Conservation (phyloP, 1,284 basidiomycete genomes). For the Chalciporus sp. region DNA sequence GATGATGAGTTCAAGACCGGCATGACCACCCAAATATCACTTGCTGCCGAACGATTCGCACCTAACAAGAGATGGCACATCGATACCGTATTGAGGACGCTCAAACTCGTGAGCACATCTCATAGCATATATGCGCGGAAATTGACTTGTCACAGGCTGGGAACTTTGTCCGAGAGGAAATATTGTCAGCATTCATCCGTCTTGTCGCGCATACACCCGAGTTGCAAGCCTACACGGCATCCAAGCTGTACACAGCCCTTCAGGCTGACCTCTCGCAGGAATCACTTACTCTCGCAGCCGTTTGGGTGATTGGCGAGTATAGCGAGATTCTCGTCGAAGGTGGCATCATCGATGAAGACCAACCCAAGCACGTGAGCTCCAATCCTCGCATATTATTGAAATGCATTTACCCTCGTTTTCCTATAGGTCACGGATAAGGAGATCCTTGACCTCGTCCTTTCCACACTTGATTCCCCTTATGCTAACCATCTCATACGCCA, state of each 20-base stretch:
- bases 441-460: conserved; percentile 85
- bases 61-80: conserved; percentile 99
- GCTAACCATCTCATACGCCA: conserved; percentile 90
- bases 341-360: conserved; percentile 88
- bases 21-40: conserved; percentile 96
- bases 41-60: conserved; percentile 95
- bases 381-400: background rate
- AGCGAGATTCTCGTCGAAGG: conserved; percentile 89
- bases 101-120: conserved; percentile 76
- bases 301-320: conserved; percentile 98
- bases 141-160: conserved; percentile 68
- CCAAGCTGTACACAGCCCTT: conserved; percentile 88
- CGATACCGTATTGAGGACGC: conserved; percentile 91
- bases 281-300: conserved; percentile 88
- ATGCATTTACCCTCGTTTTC: conserved; percentile 3
- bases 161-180: conserved; percentile 97
- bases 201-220: conserved; percentile 97
- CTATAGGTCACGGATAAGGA: conserved; percentile 77
- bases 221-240: conserved; percentile 93
- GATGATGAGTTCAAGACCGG: conserved; percentile 99
- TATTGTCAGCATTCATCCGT: conserved; percentile 92
- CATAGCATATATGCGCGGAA: background rate
- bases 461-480: conserved; percentile 92
- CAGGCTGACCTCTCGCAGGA: conserved; percentile 95
- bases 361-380: conserved; percentile 64